A percentile compares a stretch with the other conserved stretches of the same genome.
These are phyloP conservation scores for Neofusicoccum cordaticola DNA, from an alignment of 2,329 filamentous ascomycete genomes.

Conservation along the genomic window DNA sequence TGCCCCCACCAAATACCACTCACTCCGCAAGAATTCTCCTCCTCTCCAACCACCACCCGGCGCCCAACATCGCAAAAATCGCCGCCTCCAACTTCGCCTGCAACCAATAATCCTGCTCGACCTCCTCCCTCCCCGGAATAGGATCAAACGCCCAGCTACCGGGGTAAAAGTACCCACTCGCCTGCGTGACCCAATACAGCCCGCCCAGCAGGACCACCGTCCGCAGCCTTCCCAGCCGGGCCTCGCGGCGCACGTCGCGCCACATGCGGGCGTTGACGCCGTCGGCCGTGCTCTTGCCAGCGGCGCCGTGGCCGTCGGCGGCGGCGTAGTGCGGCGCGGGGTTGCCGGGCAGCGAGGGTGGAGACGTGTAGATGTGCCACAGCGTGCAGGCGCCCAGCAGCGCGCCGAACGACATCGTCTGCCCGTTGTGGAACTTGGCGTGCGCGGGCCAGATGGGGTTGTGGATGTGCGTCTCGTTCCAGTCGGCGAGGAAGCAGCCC, in stretches of 20 bases:
- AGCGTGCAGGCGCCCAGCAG: conserved; percentile 38
- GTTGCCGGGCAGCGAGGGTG: conserved; percentile 19
- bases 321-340: conserved; percentile 13
- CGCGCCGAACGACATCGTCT: conserved; percentile 50
- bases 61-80: neutral
- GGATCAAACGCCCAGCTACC: conserved; percentile 20
- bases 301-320: neutral
- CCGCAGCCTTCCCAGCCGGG: conserved; percentile 18
- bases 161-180: conserved; percentile 48
- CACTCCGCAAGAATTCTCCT: neutral
- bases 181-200: conserved; percentile 45
- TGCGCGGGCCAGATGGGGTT: conserved; percentile 52
- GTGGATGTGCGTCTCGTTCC: conserved; percentile 45
- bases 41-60: conserved; percentile 13
- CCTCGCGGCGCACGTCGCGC: neutral
- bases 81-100: conserved; percentile 12
- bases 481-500: conserved; percentile 36
- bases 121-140: neutral
- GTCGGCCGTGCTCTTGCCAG: neutral
- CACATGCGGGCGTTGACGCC: conserved; percentile 3
- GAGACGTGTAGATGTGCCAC: conserved; percentile 30
- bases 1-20: neutral
- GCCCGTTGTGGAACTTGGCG: conserved; percentile 53
- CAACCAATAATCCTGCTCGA: neutral
- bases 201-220: conserved; percentile 32